Evolutionary conservation across 129 eudicot species (phyloP).

Genomic region (Flaveria trinervia): DNA sequence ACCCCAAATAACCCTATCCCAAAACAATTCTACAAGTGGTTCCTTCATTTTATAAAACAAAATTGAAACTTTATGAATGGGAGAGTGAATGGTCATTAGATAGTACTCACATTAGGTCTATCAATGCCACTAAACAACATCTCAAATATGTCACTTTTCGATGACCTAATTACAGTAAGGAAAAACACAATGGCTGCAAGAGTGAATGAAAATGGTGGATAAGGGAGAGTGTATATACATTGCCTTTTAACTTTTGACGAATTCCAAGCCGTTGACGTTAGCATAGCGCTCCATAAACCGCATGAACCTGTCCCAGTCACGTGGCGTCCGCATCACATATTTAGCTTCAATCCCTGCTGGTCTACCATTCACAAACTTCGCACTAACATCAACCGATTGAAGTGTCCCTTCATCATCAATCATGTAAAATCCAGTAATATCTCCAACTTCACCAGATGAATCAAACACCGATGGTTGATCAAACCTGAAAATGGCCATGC

Average conservation of each 20-base stretch:
- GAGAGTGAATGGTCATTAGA: constrained; percentile 24
- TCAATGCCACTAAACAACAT: constrained; percentile 36
- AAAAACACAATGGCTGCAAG: constrained; percentile 27
- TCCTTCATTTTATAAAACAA: constrained; percentile 25
- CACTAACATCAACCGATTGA: constrained; percentile 78
- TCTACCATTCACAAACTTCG: constrained; percentile 79
- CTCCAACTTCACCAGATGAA: constrained; percentile 94
- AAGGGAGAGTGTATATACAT: constrained; percentile 36
- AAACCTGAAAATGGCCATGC: constrained; percentile 82
- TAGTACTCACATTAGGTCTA: constrained; percentile 35
- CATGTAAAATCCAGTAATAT: constrained; percentile 95
- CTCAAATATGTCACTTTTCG: constrained; percentile 39
- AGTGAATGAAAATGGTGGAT: background rate
- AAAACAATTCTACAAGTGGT: constrained; percentile 15
- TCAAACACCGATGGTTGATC: constrained; percentile 95
- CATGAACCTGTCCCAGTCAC: constrained; percentile 99
- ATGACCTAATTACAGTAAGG: constrained; percentile 43
- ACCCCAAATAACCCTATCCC: background rate
- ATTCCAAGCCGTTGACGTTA: constrained; percentile 78
- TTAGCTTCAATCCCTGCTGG: constrained; percentile 95
- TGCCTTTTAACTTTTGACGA: constrained; percentile 75
- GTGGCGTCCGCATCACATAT: constrained; percentile 82
- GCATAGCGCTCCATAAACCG: constrained; percentile 98
- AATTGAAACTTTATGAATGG: constrained; percentile 21
- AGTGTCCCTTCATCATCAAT: constrained; percentile 94